Base-by-base conservation (phyloP, 371 early-diverging fungal genomes). In the Mucor indicus region DNA sequence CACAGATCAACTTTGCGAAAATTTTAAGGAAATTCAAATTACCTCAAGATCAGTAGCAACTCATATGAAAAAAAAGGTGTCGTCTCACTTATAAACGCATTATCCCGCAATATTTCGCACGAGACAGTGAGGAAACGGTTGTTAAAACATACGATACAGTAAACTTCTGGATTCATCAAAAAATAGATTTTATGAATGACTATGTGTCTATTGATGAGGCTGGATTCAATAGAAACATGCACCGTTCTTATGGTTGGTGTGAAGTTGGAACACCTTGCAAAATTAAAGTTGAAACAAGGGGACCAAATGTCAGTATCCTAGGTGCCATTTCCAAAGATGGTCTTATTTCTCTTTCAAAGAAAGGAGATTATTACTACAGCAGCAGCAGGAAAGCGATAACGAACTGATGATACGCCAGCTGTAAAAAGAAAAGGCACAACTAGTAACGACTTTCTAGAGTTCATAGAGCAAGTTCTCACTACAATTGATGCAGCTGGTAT, bases 121-220 rank as follows among this genome's bases (percentile, higher is more conserved):
- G 36, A 36, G 41, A 27, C 41, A 44, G 44, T 20, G 44, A 44
- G 21, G 32, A 48, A 48, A 48, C 38, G 24, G 30, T 25, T 39
- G 38, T 37, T 37, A 36, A 46, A 46, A 46, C 12, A 32, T 44
- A 23, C 20, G 37, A 37, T 37, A 16, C 36, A 16, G 47, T 31
- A 29, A 31, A 27, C 31, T 31, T 20, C 9, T 43, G 43, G 43
- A 43, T 43, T 31, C 20, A 36, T 31, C 27, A 31, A 17, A 41
- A 53, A 30, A 44, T 45, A 30, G 40, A 44, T 38, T 55, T 44
- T 38, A 29, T 31, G 25, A 49, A 44, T 15, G 38, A 48, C 19
- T 48, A 49, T 33, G 49, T 56, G 17, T 50, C 45, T 42, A 42
- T 44, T 24, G 56, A 49, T 40, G 56, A 56, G 24, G 39, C 56